Evolutionary conservation across 2,329 filamentous ascomycete species (phyloP).

Genomic region (Pestalotiopsis sp.): DNA sequence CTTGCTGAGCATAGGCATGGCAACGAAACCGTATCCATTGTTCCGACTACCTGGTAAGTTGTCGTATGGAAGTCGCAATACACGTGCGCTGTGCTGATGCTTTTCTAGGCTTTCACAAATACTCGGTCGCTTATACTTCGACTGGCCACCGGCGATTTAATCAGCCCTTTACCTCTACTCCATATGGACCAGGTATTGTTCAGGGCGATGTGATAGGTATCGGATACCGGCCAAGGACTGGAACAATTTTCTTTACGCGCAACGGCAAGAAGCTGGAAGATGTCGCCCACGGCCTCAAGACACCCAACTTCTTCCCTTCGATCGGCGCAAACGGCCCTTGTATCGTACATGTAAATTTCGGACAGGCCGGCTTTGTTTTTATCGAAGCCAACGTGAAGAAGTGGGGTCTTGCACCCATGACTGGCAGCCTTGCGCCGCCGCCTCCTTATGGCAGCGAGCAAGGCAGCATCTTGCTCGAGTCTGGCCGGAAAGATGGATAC

Average conservation of each 20-base stretch:
- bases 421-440: slow-evolving; percentile 89
- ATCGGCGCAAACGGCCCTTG: slow-evolving; percentile 95
- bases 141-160: slow-evolving; percentile 86
- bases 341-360: slow-evolving; percentile 94
- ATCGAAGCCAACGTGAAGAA: slow-evolving; percentile 99
- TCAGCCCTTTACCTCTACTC: slow-evolving; percentile 81
- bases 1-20: slow-evolving; percentile 87
- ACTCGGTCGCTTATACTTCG: slow-evolving; percentile 89
- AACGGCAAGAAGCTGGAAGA: slow-evolving; percentile 98
- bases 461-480: slow-evolving; percentile 91
- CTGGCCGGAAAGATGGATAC: slow-evolving; percentile 69
- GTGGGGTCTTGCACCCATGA: slow-evolving; percentile 96
- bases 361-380: slow-evolving; percentile 96
- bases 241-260: slow-evolving; percentile 95
- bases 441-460: slow-evolving; percentile 97
- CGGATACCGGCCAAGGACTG: slow-evolving; percentile 91
- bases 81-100: slow-evolving; percentile 7
- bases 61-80: slow-evolving; percentile 7
- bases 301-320: slow-evolving; percentile 96
- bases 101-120: slow-evolving; percentile 79
- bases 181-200: slow-evolving; percentile 81
- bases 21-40: slow-evolving; percentile 94
- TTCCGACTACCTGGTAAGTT: slow-evolving; percentile 87
- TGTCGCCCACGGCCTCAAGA: slow-evolving; percentile 87
- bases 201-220: slow-evolving; percentile 97